Evolutionary conservation across 2,329 filamentous ascomycete species (phyloP).

Genomic region (Trichoderma sp.): DNA sequence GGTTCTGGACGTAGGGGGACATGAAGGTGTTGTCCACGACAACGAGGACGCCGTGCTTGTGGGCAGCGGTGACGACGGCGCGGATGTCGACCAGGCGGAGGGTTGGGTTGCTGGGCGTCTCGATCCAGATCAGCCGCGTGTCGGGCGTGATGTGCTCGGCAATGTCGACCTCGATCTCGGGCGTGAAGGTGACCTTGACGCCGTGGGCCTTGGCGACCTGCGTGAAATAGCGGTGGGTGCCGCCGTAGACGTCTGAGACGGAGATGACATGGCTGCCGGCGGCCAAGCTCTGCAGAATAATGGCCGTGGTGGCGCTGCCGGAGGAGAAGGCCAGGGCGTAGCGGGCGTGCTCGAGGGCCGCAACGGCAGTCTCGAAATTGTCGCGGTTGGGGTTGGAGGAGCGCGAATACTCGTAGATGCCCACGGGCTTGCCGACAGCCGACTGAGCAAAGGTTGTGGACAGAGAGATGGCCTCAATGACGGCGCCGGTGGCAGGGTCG

Average conservation of each 20-base stretch:
- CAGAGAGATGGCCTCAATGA: slow-evolving; percentile 94
- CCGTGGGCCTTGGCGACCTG: slow-evolving; percentile 94
- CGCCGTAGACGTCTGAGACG: slow-evolving; percentile 96
- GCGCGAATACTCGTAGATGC: slow-evolving; percentile 88
- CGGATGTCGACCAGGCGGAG: slow-evolving; percentile 90
- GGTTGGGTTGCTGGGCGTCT: slow-evolving; percentile 92
- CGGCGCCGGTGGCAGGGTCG: slow-evolving; percentile 88
- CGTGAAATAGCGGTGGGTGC: slow-evolving; percentile 98
- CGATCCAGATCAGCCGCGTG: slow-evolving; percentile 95
- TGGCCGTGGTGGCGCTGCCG: slow-evolving; percentile 90
- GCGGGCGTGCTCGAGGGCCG: slow-evolving; percentile 87
- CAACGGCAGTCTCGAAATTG: slow-evolving; percentile 91
- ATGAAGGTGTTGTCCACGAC: slow-evolving; percentile 99
- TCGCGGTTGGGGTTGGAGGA: slow-evolving; percentile 93
- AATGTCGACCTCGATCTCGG: slow-evolving; percentile 87
- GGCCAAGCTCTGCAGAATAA: slow-evolving; percentile 88
- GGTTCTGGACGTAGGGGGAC: slow-evolving; percentile 95
- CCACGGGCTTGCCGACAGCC: slow-evolving; percentile 82
- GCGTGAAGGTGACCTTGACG: slow-evolving; percentile 91
- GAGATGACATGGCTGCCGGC: slow-evolving; percentile 92
- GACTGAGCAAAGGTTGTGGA: slow-evolving; percentile 96
- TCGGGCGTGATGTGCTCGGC: slow-evolving; percentile 79
- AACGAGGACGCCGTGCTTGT: slow-evolving; percentile 85
- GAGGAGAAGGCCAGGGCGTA: slow-evolving; percentile 94
- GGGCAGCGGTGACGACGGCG: slow-evolving; percentile 78